phyloP scores from a whole-genome alignment of 2,329 filamentous ascomycete genomes.

The Neofusicoccum sp. region DNA sequence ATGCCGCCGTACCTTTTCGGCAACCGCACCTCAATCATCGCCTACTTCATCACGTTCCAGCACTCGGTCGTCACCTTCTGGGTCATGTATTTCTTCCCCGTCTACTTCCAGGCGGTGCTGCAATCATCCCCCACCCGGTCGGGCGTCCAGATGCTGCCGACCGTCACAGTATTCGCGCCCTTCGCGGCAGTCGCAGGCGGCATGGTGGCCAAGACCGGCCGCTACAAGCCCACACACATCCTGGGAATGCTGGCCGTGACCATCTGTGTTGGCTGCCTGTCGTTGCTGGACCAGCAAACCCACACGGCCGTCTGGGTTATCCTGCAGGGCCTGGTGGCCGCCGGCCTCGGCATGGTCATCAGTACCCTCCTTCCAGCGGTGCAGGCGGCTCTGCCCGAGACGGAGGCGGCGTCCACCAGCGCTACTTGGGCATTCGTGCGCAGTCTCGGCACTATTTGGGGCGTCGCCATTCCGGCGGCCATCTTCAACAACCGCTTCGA shows the following conservation, averaged over 20 bases:
- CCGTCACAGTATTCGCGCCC: conserved; percentile 30
- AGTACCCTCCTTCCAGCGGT: conserved; percentile 35
- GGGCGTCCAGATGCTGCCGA: conserved; percentile 39
- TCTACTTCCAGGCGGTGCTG: conserved; percentile 51
- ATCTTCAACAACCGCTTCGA: conserved; percentile 34
- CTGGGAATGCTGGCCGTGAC: conserved; percentile 30
- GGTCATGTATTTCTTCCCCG: conserved; percentile 45
- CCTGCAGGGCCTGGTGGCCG: conserved; percentile 31
- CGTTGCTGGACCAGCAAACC: conserved; percentile 24
- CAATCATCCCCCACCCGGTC: conserved; percentile 36
- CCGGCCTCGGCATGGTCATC: conserved; percentile 32
- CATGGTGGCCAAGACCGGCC: conserved; percentile 34
- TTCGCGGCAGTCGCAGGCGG: conserved; percentile 31
- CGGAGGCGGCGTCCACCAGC: conserved; percentile 27
- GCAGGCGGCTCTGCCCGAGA: conserved; percentile 32
- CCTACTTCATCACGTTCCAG: conserved; percentile 42
- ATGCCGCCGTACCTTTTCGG: conserved; percentile 50
- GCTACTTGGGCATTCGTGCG: conserved; percentile 36
- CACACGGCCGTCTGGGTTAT: conserved; percentile 27
- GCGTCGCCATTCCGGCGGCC: conserved; percentile 33
- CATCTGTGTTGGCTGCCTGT: conserved; percentile 28
- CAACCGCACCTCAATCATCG: conserved; percentile 42
- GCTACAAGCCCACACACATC: conserved; percentile 25
- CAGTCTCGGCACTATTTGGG: conserved; percentile 32
- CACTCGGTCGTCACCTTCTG: conserved; percentile 42